Base-by-base conservation (phyloP, 805 yeast genomes). In the Saccharomycopsis babjevae region DNA sequence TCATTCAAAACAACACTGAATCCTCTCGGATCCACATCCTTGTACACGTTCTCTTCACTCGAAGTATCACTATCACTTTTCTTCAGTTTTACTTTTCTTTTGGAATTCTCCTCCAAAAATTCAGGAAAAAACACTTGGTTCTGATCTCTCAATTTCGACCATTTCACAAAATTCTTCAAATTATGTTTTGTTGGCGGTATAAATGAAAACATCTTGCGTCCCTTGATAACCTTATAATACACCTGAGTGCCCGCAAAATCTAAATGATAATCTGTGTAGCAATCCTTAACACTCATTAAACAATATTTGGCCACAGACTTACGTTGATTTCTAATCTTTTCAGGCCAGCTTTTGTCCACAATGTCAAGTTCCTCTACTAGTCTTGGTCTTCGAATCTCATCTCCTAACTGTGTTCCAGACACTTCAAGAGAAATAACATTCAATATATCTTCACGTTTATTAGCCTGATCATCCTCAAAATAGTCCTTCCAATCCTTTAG, bases 191-290 rank as follows among this genome's bases (percentile, higher is more conserved):
- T 83, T 1, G 97, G 97, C 0, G 96, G 96, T 66, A 79, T 83
- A 79, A 91, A 81, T 56, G 90, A 71, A 68, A 91, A 91, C 38
- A 83, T 79, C 68, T 91, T 91, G 2, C 74, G 67, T 0, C 97
- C 97, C n/a, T 78, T 74, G 16, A 91, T 72, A 2, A 91, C 83
- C 1, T 93, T 89, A 71, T 91, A 91, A 70, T 89, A 91, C 5
- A 91, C 97, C 0, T 94, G 87, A 0, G 97, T 88, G 0, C 97
- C 97, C 1, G 96, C 94, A 71, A 91, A 91, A 71, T 91, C 97
- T 52, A 91, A 77, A 71, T 91, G 97, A 72, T 90, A 91, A 70
- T 91, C 97, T 0, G 97, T 91, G 69, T 81, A 91, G 1, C 94
- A 83, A 62, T 85, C 82, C 30, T 78, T 75, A 1, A 89, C 96